These are phyloP conservation scores for Telopea speciosissima DNA, from an alignment of 177 flowering plant species.

Conservation along the genomic window DNA sequence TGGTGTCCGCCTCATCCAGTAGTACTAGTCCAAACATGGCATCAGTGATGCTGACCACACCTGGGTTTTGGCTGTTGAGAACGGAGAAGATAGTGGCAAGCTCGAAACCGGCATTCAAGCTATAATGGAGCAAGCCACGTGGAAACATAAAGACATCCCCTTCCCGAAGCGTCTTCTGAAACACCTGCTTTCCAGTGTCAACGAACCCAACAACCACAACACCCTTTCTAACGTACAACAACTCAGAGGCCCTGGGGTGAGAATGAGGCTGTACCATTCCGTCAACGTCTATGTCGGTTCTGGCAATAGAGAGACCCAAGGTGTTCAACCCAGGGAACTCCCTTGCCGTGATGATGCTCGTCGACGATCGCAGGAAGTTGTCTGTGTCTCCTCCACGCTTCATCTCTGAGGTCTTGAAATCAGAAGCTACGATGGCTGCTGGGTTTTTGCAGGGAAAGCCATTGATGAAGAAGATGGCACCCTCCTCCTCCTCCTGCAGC, in stretches of 20 bases:
- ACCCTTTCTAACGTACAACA: slow-evolving; percentile 49
- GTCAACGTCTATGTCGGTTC: slow-evolving; percentile 48
- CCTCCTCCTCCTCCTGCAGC: too few relatives aligned
- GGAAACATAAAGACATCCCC: slow-evolving; percentile 71
- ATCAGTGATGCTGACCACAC: slow-evolving; percentile 33
- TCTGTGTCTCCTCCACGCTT: slow-evolving; percentile 39
- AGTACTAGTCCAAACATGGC: slow-evolving; percentile 31
- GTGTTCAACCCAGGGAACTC: slow-evolving; percentile 76
- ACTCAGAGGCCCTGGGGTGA: slow-evolving; percentile 77
- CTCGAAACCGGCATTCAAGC: slow-evolving; percentile 48
- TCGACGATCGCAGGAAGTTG: slow-evolving; percentile 34
- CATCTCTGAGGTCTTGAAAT: slow-evolving; percentile 46
- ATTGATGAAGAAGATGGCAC: slow-evolving; percentile 38
- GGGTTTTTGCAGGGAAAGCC: slow-evolving; percentile 68
- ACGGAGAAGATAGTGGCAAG: slow-evolving; percentile 47
- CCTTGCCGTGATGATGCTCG: slow-evolving; percentile 38
- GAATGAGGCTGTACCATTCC: slow-evolving; percentile 55
- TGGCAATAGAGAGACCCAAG: slow-evolving; percentile 53
- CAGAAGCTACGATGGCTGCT: slow-evolving; percentile 30
- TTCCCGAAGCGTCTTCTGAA: slow-evolving; percentile 30
- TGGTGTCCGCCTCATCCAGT: too few relatives aligned
- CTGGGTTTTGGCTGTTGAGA: slow-evolving; percentile 72
- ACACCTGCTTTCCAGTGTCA: slow-evolving; percentile 36
- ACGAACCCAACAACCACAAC: slow-evolving; percentile 55
- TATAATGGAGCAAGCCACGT: slow-evolving; percentile 54